Percentiles rank a stretch among this genome's conserved stretches.
phyloP scores from a whole-genome alignment of 1,284 basidiomycete species.

The Boletus semigastroideus region DNA sequence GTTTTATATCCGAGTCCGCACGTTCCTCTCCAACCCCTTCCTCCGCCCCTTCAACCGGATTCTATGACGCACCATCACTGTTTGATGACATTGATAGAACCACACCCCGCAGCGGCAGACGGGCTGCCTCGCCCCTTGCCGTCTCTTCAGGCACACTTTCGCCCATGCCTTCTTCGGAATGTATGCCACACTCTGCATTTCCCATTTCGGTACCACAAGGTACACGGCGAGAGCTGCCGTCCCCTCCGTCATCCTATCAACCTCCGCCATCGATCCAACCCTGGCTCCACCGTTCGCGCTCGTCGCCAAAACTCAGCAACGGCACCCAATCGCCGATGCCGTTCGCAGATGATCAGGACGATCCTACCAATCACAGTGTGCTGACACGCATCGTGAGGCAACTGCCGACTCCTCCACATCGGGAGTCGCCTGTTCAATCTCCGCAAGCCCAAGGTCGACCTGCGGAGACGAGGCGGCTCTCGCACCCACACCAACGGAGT shows the following conservation, averaged over 20 bases:
- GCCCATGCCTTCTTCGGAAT: constrained; percentile 33
- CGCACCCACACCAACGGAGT: constrained; percentile 27
- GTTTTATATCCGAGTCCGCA: constrained; percentile 37
- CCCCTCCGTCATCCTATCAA: constrained; percentile 34
- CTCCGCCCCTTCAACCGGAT: constrained; percentile 29
- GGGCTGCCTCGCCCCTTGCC: constrained; percentile 17
- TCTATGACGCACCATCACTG: constrained; percentile 21
- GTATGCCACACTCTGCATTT: constrained; percentile 25
- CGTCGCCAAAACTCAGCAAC: constrained; percentile 30
- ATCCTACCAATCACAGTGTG: constrained; percentile 11
- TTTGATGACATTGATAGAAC: constrained; percentile 27
- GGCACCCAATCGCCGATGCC: constrained; percentile 13
- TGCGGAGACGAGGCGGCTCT: constrained; percentile 17
- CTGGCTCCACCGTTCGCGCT: constrained; percentile 34
- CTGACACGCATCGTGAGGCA: constrained; percentile 30
- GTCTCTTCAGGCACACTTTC: constrained; percentile 29
- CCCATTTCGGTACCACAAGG: constrained; percentile 17
- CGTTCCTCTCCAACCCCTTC: constrained; percentile 31
- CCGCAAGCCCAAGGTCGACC: constrained; percentile 12
- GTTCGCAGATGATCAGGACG: constrained; percentile 23
- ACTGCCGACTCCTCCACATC: constrained; percentile 28
- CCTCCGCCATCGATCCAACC: constrained; percentile 30
- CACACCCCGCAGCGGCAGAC: constrained; percentile 11
- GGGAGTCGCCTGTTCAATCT: constrained; percentile 11
- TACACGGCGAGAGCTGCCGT: constrained; percentile 29